Conservation (phyloP, 78 protist genomes). For the Anaeramoeba flamelloides region DNA sequence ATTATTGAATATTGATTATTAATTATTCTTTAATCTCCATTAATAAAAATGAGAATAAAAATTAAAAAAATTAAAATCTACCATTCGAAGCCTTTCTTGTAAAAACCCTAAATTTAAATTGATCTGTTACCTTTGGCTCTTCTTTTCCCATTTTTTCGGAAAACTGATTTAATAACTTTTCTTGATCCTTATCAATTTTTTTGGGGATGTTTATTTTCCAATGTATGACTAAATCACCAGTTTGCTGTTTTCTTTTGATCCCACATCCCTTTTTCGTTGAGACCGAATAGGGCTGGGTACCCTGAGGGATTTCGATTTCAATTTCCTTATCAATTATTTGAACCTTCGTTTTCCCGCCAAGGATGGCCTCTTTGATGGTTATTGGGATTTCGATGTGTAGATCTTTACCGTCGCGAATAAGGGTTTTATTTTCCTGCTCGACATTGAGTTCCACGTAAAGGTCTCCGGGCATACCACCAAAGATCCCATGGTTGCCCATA, state of each 20-base stretch:
- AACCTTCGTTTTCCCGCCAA: conserved; percentile 11
- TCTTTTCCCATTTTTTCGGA: no score
- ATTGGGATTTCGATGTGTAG: not conserved
- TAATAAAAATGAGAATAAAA: no score
- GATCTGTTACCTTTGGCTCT: no score
- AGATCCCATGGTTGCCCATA: conserved; percentile 22
- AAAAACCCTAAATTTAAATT: no score
- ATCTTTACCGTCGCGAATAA: conserved; percentile 20
- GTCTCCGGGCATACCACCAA: conserved; percentile 27
- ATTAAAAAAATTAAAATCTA: no score
- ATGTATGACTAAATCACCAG: no score
- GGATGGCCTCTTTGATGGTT: conserved; percentile 16
- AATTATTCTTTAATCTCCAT: no score
- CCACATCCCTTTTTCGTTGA: conserved; percentile 4
- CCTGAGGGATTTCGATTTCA: conserved; percentile 6
- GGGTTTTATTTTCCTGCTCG: not conserved
- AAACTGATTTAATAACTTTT: no score
- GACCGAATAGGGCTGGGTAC: conserved; percentile 25
- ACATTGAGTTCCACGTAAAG: conserved; percentile 21
- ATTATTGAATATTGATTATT: no score
- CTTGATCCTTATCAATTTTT: no score
- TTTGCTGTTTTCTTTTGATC: not conserved
- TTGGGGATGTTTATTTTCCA: no score
- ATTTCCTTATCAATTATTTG: conserved; percentile 15
- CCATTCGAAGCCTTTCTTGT: no score